Evolutionary conservation across 306 rosid genomes (phyloP).

Genomic region (Luffa aegyptiaca): DNA sequence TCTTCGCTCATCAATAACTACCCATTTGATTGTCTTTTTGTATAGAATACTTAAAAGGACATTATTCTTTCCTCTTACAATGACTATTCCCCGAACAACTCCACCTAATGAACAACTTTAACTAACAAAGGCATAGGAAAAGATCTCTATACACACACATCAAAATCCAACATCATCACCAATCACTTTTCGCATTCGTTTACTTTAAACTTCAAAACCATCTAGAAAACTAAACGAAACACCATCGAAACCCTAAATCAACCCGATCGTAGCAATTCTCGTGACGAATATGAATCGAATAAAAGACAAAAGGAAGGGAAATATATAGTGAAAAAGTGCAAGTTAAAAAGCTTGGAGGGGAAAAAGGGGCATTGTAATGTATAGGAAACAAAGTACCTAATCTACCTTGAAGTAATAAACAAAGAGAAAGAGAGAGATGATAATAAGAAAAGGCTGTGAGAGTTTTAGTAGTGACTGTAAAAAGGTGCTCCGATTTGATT

Average conservation of each 20-base stretch:
- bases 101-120: neutral
- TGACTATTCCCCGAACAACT: neutral
- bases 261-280: neutral
- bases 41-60: neutral
- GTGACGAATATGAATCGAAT: neutral
- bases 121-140: neutral
- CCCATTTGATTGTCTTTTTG: neutral
- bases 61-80: neutral
- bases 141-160: neutral
- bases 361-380: neutral
- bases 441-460: neutral
- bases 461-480: neutral
- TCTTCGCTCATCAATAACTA: neutral
- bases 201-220: neutral
- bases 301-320: neutral
- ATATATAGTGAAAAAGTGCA: neutral
- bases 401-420: slow-evolving; percentile 1
- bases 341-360: neutral
- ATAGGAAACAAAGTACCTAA: neutral
- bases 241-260: neutral
- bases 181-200: neutral
- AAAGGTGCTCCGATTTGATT: neutral
- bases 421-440: neutral
- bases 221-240: neutral
- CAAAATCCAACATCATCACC: neutral